Conservation (phyloP, 805 yeast genomes). For the Candida methanosorbosa region DNA sequence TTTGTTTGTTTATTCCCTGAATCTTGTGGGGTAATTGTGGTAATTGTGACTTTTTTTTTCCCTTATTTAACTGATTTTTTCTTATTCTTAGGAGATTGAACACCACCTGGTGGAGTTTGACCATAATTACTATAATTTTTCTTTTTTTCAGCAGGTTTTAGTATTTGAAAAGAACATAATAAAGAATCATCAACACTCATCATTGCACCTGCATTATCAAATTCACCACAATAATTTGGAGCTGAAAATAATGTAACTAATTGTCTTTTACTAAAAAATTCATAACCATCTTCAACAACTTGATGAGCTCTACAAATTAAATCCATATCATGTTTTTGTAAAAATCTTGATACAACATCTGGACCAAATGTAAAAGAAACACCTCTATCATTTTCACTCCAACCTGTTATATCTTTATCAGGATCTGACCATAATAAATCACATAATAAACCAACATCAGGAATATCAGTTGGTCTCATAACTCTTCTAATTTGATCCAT, state of each 20-base stretch:
- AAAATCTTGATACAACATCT: slow-evolving; percentile 91
- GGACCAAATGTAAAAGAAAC: slow-evolving; percentile 99
- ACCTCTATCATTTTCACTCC: slow-evolving; percentile 99
- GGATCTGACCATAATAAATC: slow-evolving; percentile 98
- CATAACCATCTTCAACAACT: slow-evolving; percentile 98
- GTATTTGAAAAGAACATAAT: slow-evolving; percentile 90
- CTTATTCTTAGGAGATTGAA: slow-evolving; percentile 19
- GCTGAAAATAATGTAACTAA: slow-evolving; percentile 93
- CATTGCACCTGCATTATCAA: slow-evolving; percentile 99
- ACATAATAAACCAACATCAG: slow-evolving; percentile 94
- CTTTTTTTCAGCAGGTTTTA: slow-evolving; percentile 97
- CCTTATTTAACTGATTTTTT: slow-evolving; percentile 18
- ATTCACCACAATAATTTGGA: slow-evolving; percentile 98
- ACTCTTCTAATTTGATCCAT: slow-evolving; percentile 99
- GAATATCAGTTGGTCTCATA: slow-evolving; percentile 99
- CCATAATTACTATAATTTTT: slow-evolving; percentile 39
- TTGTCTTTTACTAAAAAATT: slow-evolving; percentile 92
- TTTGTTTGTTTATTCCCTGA: no score
- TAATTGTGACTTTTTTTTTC: neutral
- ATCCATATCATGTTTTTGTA: slow-evolving; percentile 97
- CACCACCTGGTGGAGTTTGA: slow-evolving; percentile 7
- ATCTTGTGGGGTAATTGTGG: no score
- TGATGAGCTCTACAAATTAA: slow-evolving; percentile 98
- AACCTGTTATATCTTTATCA: slow-evolving; percentile 94
- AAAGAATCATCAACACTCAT: slow-evolving; percentile 97